Base-by-base conservation (phyloP, 108 stramenopile genomes). In the Asterionellopsis glacialis region DNA sequence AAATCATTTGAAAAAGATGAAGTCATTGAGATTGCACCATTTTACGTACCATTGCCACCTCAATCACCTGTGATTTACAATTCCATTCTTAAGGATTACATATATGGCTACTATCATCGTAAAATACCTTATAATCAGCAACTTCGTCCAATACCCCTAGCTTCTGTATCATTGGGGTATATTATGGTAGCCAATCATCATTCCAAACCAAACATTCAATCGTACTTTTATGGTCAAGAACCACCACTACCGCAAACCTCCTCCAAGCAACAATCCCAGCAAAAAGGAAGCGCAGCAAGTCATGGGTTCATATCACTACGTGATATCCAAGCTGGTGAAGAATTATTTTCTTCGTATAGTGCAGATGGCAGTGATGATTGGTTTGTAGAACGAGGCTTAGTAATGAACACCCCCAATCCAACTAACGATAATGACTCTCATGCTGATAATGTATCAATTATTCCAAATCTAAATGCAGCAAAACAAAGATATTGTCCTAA, bases 181-280 rank as follows among this genome's bases (percentile, higher is more conserved):
- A 55, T 45, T 14, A 70, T 65, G 59, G 61, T 71, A 15, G 67
- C 67, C 65, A 76, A 76, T 62, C 75, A 76, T 56, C 64, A 75
- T 67, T 48, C 64, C 21, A 43, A 45, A 16, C 67, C 63, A 39
- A 76, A 71, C 49, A 13, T 76, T 13, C 44, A 67, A 52, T 59
- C 27, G 39, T 42, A 15, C 14, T 23, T 15, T 15, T 45, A 25
- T 25, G 61, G 61, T 19, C n/a, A n/a, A 28, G 61, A 61, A 61
- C 61, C 61, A 15, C 3, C 16, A 5, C 54, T 9, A 21, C 9
- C 22, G 27, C 5, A 2, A 9, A 4, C 27, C 48, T 4, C 5
- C 47, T n/a, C 15, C 18, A 47, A 61, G 3, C 61, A 45, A 3
- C 25, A 13, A 41, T 13, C 15, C 3, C n/a, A 2, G 7, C 3